These are phyloP conservation scores for Dictyophora rubrovolvata DNA, from an alignment of 768 basidiomycete genomes.

Conservation along the genomic window DNA sequence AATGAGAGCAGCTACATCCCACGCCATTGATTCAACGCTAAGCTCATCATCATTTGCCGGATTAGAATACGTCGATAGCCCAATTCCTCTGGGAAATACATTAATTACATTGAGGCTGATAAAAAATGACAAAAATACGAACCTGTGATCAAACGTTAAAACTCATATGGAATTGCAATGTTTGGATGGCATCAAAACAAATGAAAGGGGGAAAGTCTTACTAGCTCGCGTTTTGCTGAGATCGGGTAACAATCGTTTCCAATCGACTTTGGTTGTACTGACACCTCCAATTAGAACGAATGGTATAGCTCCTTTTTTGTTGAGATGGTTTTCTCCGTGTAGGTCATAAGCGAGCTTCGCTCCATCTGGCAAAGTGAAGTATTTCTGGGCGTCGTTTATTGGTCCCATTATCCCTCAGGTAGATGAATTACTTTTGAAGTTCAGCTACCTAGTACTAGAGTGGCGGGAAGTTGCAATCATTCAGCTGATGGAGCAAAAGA, in stretches of 20 bases:
- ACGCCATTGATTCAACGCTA: slow-evolving; percentile 35
- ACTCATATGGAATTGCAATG: slow-evolving; percentile 20
- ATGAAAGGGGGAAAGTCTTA: slow-evolving; percentile 13
- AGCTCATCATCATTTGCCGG: slow-evolving; percentile 25
- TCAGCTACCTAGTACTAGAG: too few species aligned
- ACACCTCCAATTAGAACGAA: slow-evolving; percentile 35
- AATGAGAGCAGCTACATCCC: slow-evolving; percentile 34
- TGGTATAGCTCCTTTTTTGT: slow-evolving; percentile 19
- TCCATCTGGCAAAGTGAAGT: slow-evolving; percentile 30
- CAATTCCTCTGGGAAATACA: slow-evolving; percentile 31
- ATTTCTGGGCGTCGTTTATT: too few species aligned
- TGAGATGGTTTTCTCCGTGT: slow-evolving; percentile 26
- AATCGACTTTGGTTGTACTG: slow-evolving; percentile 31
- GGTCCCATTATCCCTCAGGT: too few species aligned
- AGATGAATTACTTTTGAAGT: too few species aligned
- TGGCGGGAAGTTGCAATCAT: too few species aligned
- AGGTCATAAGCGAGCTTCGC: slow-evolving; percentile 33
- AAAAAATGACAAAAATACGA: too few species aligned
- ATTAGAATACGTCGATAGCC: slow-evolving; percentile 27
- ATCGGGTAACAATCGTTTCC: slow-evolving; percentile 24
- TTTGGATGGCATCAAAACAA: neutral
- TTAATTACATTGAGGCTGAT: neutral
- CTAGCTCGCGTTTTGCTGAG: slow-evolving; percentile 31
- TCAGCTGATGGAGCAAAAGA: too few species aligned
- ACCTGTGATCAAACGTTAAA: slow-evolving; percentile 36